Evolutionary conservation across 768 basidiomycete genomes (phyloP).

Genomic region (Heimioporus sp.): DNA sequence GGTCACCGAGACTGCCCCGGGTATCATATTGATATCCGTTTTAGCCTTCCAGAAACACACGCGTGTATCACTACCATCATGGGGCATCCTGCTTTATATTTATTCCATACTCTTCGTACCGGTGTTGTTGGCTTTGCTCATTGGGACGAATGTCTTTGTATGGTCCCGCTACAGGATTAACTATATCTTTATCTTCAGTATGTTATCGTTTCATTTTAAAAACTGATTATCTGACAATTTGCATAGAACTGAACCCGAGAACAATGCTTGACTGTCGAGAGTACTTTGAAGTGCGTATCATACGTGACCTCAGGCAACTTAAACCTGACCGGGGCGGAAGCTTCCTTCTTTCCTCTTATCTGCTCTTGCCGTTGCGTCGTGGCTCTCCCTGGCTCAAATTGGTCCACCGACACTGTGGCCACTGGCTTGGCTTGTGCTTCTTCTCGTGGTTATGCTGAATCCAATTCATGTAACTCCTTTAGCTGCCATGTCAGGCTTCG

Average conservation of each 20-base stretch:
- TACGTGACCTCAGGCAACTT: constrained; percentile 3
- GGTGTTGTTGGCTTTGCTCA: constrained; percentile 67
- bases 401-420: constrained; percentile 79
- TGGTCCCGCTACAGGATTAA: constrained; percentile 82
- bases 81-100: constrained; percentile 72
- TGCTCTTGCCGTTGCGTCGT: constrained; percentile 76
- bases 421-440: constrained; percentile 73
- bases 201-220: constrained; percentile 10
- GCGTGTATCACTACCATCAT: constrained; percentile 56
- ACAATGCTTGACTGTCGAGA: constrained; percentile 75
- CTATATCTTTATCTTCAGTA: constrained; percentile 90
- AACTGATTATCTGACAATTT: constrained; percentile 5
- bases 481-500: neutral
- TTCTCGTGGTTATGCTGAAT: constrained; percentile 60
- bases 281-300: constrained; percentile 58
- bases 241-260: constrained; percentile 63
- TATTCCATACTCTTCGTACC: constrained; percentile 78
- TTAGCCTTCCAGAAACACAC: constrained; percentile 57
- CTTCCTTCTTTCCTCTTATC: constrained; percentile 79
- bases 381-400: constrained; percentile 73
- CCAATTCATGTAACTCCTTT: constrained; percentile 62
- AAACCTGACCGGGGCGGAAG: constrained; percentile 37
- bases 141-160: constrained; percentile 80
- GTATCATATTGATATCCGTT: neutral
- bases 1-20: neutral